Evolutionary conservation across 2,329 filamentous ascomycete species (phyloP), one percentile per base, ranked within the genome.

Genomic region (Calycina herbarum): DNA sequence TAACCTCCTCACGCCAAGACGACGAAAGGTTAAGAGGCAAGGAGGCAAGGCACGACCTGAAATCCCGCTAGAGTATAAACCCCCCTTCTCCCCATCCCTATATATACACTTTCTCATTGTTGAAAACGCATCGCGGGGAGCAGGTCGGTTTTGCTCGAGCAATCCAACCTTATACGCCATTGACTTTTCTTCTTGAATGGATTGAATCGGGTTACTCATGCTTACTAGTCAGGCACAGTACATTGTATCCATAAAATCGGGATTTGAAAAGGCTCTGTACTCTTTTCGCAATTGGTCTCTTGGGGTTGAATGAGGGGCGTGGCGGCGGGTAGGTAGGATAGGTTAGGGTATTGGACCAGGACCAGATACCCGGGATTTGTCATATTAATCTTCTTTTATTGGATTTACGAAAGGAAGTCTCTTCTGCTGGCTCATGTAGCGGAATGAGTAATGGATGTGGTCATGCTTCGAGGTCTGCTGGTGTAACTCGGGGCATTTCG

Each of bases 401-500:
- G 17, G 13, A n/a, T 5, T 45, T 45, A 17, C 11, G 33, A 35
- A 35, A 15, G 10, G 10, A 38, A 38, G 35, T 3, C 35, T 48
- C 42, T 48, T 48, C 17, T 48, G 42, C n/a, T 48, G 17, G 42
- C 42, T 20, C 42, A 20, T 8, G 35, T 38, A 38, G 35, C 35
- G 35, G 35, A 48, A 48, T 48, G 42, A 48, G n/a, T 51, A 51
- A 51, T 20, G 27, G n/a, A 51, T 51, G 45, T 51, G 17, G 45
- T 51, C 45, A 51, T 51, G 8, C n/a, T 51, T 51, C 20, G n/a
- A 51, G 17, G 45, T 51, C 45, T 20, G 45, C 45, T 51, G 45
- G 45, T 24, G 45, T 24, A 24, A 51, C 45, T 51, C 45, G 45
- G 45, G 45, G 3, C 20, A 51, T 51, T 15, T 51, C 45, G 45